These are phyloP conservation scores for Yamadazyma kanchanaburiensis DNA, from an alignment of 1,139 yeast genomes.

Conservation along the genomic window DNA sequence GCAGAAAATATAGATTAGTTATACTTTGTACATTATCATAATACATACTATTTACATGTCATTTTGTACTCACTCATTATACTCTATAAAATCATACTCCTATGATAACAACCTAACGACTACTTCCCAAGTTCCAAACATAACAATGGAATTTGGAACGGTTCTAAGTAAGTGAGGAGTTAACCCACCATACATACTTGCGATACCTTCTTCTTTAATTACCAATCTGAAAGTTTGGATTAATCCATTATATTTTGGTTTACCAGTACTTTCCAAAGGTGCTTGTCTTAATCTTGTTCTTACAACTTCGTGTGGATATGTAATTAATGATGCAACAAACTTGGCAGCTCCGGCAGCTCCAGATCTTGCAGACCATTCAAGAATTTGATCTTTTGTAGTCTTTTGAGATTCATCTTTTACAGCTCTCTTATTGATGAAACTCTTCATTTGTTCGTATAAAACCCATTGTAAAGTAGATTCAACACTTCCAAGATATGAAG, in stretches of 20 bases:
- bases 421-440: conserved; percentile 59
- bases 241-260: conserved; percentile 84
- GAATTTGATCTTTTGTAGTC: conserved; percentile 60
- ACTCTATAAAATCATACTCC: not conserved
- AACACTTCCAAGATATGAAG: conserved; percentile 89
- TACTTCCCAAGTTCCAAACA: conserved; percentile 99
- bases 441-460: conserved; percentile 90
- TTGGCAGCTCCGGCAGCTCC: conserved; percentile 99
- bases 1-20: not conserved
- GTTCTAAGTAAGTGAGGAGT: conserved; percentile 96
- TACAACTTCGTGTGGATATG: conserved; percentile 97
- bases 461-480: conserved; percentile 98
- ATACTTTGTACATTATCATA: conserved; percentile 1
- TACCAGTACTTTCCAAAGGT: conserved; percentile 70
- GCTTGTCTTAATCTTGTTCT: conserved; percentile 96
- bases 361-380: conserved; percentile 94
- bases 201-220: conserved; percentile 86
- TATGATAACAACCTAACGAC: conserved; percentile 62
- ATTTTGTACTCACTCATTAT: too few relatives aligned
- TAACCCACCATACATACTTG: conserved; percentile 94
- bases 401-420: conserved; percentile 37
- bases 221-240: conserved; percentile 82
- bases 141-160: conserved; percentile 95
- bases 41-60: conserved; percentile 9
- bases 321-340: conserved; percentile 83